Evolutionary conservation across 164 flowering plant genomes (phyloP).

Genomic region (Pachysandra terminalis): DNA sequence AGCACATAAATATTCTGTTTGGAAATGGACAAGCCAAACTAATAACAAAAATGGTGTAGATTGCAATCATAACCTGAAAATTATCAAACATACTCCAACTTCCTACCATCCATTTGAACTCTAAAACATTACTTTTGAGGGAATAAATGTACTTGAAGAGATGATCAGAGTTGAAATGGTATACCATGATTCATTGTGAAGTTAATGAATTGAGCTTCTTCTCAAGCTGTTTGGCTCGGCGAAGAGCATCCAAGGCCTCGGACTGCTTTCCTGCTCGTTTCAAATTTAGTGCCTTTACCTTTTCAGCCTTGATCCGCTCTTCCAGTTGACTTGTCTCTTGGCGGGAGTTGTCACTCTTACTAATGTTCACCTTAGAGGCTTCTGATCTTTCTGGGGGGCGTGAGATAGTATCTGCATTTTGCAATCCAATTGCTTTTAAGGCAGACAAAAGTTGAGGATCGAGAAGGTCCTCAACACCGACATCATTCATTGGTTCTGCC

Average conservation of each 20-base stretch:
- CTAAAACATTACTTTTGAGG: background rate
- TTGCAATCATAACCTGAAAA: background rate
- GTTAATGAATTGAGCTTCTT: conserved; percentile 63
- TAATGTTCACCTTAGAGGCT: conserved; percentile 21
- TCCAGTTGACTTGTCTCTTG: conserved; percentile 55
- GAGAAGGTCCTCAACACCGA: conserved; percentile 68
- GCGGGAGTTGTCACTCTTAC: conserved; percentile 19
- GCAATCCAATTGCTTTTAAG: conserved; percentile 68
- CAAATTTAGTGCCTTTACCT: conserved; percentile 66
- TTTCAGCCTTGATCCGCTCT: conserved; percentile 80
- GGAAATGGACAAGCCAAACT: no score
- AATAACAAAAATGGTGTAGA: no score
- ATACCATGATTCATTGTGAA: conserved; percentile 9
- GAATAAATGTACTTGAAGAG: background rate
- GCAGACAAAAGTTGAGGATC: conserved; percentile 93
- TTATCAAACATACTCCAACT: background rate
- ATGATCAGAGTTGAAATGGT: background rate
- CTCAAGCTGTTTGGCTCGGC: conserved; percentile 72
- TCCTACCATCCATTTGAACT: background rate
- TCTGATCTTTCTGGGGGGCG: conserved; percentile 26
- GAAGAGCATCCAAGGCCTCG: conserved; percentile 86
- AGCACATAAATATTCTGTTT: no score
- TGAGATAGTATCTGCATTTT: conserved; percentile 28
- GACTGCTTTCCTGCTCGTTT: conserved; percentile 83
- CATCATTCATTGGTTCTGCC: conserved; percentile 38